Evolutionary conservation across 1,139 yeast genomes (phyloP).

Genomic region (Waltiozyma sp.): DNA sequence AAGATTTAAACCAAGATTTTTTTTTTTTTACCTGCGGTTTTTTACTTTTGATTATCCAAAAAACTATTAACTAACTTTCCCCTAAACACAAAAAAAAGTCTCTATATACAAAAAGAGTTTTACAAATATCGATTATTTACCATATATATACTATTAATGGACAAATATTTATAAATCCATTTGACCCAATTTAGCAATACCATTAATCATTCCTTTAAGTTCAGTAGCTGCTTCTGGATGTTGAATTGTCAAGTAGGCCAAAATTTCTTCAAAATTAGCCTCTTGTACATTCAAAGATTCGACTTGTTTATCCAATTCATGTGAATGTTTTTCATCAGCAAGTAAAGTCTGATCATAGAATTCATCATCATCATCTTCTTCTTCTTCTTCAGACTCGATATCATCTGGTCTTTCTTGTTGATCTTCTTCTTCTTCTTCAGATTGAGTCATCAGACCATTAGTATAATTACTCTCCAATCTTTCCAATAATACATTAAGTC

Average conservation of each 20-base stretch:
- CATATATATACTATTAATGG: too few relatives aligned
- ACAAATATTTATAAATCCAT: background rate
- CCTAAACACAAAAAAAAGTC: too few relatives aligned
- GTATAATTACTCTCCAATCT: slow-evolving; percentile 14
- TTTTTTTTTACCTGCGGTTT: too few relatives aligned
- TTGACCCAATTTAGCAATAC: background rate
- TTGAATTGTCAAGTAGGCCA: slow-evolving; percentile 26
- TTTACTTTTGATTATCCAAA: too few relatives aligned
- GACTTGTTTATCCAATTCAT: background rate
- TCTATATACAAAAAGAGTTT: too few relatives aligned
- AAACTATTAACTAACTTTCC: too few relatives aligned
- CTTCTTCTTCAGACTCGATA: slow-evolving; percentile 20
- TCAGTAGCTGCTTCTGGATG: slow-evolving; percentile 29
- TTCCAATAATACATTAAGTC: slow-evolving; percentile 20
- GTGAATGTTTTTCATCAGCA: slow-evolving; percentile 17
- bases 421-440: slow-evolving; percentile 4
- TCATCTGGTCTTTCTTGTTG: slow-evolving; percentile 17
- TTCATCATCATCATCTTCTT: slow-evolving; percentile 16
- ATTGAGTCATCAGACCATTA: slow-evolving; percentile 7
- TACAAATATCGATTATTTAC: too few relatives aligned
- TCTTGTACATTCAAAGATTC: slow-evolving; percentile 16
- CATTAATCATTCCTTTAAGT: slow-evolving; percentile 18
- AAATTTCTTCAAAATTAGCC: slow-evolving; percentile 27
- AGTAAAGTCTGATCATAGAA: slow-evolving; percentile 9
- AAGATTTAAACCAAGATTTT: too few relatives aligned